Evolutionary conservation across 129 eudicot genomes (phyloP).

Genomic region (Helichrysum umbraculigerum): DNA sequence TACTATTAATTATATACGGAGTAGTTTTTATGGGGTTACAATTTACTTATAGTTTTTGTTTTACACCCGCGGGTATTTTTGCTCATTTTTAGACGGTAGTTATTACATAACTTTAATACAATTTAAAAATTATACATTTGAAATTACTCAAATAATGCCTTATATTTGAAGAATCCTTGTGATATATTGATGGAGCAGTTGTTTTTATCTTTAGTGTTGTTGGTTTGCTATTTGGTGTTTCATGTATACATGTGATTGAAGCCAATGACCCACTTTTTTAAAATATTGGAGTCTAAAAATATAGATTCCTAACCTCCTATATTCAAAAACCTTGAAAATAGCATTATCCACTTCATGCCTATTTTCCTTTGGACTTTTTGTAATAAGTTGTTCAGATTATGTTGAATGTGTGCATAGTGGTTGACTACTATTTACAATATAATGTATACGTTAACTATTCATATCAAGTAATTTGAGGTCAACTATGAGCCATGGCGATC

Average conservation of each 20-base stretch:
- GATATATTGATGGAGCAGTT: not conserved
- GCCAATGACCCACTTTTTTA: constrained; percentile 22
- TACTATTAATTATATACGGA: too few species aligned
- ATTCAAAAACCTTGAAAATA: constrained; percentile 27
- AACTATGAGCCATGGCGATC: too few species aligned
- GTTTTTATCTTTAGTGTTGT: constrained; percentile 33
- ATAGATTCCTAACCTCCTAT: not conserved
- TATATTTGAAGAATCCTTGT: not conserved
- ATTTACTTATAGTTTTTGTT: too few species aligned
- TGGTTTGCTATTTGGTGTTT: constrained; percentile 30
- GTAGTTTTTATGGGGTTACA: too few species aligned
- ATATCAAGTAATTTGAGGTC: too few species aligned
- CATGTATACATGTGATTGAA: constrained; percentile 37
- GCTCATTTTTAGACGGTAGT: too few species aligned
- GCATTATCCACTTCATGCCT: not conserved
- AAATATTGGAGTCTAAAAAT: too few species aligned
- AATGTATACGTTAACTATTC: too few species aligned
- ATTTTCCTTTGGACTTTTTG: not conserved
- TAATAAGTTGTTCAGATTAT: not conserved
- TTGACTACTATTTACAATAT: not conserved
- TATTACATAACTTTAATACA: not conserved
- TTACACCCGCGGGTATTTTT: too few species aligned
- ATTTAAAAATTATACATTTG: not conserved
- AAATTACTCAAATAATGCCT: not conserved
- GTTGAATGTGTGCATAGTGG: not conserved